Base-by-base conservation (phyloP, 192 early-diverging fungal species). In the Umbelopsis vinacea region DNA sequence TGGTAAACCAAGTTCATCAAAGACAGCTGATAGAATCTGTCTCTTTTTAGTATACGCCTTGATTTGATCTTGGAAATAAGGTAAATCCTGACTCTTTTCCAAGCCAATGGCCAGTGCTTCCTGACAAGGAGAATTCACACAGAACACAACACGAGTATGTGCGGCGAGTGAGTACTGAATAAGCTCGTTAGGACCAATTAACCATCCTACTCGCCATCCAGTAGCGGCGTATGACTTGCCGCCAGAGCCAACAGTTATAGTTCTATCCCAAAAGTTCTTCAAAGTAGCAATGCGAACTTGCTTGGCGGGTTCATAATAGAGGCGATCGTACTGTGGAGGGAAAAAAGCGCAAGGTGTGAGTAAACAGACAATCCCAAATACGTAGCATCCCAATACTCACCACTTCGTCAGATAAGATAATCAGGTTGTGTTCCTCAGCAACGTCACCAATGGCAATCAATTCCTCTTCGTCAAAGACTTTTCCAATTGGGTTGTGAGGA, bases 181-280 rank as follows among this genome's bases (percentile, higher is more conserved):
- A 46, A 98, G 70, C 19, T 88, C 80, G 19, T 82, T 84, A 23
- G 92, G 91, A 29, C 92, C 95, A 35, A 96, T 85, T 43, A 89
- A 83, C 97, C 97, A 98, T 46, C 97, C 97, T 46, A 98, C 86
- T 70, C 96, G 95, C 97, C 97, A 98, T 37, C 97, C 97, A 9
- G 97, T 98, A 17, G 95, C 91, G 38, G 94, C 97, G 82, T 96
- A 95, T 81, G 93, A 92, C 80, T 98, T 98, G 53, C 97, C 96
- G 14, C 92, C 91, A 46, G 91, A 93, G 12, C 95, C 94, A 24
- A 97, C 89, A n/a, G 95, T 95, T 52, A 98, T 89, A 6, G 97
- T 97, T 53, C 95, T 89, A 72, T 96, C 89, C 92, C 92, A 97
- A 82, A 97, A 88, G 38, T 89, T 89, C 6, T 93, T 89, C 35